These are phyloP conservation scores for Candida ortonii DNA, from an alignment of 805 yeast species.

Conservation along the genomic window DNA sequence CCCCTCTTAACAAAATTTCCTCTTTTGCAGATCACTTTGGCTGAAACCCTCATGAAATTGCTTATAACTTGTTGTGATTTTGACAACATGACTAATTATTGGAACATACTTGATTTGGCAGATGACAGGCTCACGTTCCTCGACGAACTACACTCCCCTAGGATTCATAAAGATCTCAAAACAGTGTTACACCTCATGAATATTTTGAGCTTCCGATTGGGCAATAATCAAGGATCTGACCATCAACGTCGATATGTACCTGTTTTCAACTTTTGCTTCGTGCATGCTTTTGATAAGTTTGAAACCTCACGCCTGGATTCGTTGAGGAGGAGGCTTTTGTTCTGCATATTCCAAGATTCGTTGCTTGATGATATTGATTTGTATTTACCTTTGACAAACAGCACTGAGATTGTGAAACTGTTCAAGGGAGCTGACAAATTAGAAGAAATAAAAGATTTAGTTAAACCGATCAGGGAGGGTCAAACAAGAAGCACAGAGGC, in stretches of 20 bases:
- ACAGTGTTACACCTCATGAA: constrained; percentile 22
- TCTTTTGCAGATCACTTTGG: constrained; percentile 24
- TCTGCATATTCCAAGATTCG: constrained; percentile 5
- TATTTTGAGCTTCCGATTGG: no score
- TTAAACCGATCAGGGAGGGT: no score
- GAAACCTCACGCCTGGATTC: constrained; percentile 10
- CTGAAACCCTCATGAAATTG: constrained; percentile 28
- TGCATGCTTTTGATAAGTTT: constrained; percentile 18
- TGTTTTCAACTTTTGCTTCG: no score
- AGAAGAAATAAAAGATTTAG: constrained; percentile 3
- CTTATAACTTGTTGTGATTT: constrained; percentile 15
- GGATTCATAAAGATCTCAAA: constrained; percentile 19
- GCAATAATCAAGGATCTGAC: no score
- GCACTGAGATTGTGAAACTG: constrained; percentile 10
- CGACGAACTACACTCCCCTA: constrained; percentile 4
- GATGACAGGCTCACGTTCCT: constrained; percentile 11
- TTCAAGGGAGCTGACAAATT: constrained; percentile 10
- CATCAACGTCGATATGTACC: no score
- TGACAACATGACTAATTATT: constrained; percentile 21
- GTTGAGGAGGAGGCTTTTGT: constrained; percentile 14
- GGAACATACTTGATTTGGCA: constrained; percentile 22
- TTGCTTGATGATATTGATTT: constrained; percentile 8
- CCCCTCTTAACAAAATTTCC: constrained; percentile 25
- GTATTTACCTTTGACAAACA: constrained; percentile 12
- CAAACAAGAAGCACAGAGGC: no score